These are phyloP conservation scores for Helenozyma rhizophorensis DNA, from an alignment of 805 yeast species.

Conservation along the genomic window DNA sequence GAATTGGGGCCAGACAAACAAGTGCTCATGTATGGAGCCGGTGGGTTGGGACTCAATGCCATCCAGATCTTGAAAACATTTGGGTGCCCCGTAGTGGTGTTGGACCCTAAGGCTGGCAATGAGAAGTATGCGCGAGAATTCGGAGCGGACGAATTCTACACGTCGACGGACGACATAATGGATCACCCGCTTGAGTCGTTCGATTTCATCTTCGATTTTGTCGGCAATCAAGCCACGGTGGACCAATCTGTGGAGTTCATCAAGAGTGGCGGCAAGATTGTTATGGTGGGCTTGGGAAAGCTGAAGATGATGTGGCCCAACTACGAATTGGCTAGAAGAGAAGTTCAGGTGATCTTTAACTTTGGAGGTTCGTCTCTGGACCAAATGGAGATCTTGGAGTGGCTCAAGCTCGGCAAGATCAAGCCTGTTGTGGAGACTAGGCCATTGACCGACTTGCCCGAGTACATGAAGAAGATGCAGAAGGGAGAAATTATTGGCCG, in stretches of 20 bases:
- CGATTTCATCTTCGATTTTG: slow-evolving; percentile 34
- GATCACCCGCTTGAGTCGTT: slow-evolving; percentile 29
- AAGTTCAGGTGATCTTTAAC: slow-evolving; percentile 34
- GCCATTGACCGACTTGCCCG: slow-evolving; percentile 33
- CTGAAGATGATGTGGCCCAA: slow-evolving; percentile 27
- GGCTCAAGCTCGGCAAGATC: slow-evolving; percentile 37
- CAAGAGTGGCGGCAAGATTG: slow-evolving; percentile 32
- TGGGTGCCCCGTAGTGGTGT: slow-evolving; percentile 30
- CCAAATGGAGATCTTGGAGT: slow-evolving; percentile 39
- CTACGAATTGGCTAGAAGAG: slow-evolving; percentile 37
- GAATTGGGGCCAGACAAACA: slow-evolving; percentile 29
- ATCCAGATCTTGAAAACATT: slow-evolving; percentile 33
- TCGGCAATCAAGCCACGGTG: slow-evolving; percentile 29
- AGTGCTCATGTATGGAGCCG: slow-evolving; percentile 37
- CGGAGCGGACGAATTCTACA: slow-evolving; percentile 42
- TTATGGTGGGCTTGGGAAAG: slow-evolving; percentile 42
- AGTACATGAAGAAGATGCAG: slow-evolving; percentile 29
- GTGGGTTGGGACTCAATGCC: slow-evolving; percentile 42
- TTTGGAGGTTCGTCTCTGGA: slow-evolving; percentile 45
- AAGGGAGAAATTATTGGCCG: slow-evolving; percentile 40
- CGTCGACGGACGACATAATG: slow-evolving; percentile 21
- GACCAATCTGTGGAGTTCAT: slow-evolving; percentile 27
- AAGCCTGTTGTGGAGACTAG: slow-evolving; percentile 30
- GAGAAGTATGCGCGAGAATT: slow-evolving; percentile 21
- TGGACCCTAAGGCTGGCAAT: slow-evolving; percentile 20